Evolutionary conservation across 768 basidiomycete genomes (phyloP).

Genomic region (Astraeus odoratus): DNA sequence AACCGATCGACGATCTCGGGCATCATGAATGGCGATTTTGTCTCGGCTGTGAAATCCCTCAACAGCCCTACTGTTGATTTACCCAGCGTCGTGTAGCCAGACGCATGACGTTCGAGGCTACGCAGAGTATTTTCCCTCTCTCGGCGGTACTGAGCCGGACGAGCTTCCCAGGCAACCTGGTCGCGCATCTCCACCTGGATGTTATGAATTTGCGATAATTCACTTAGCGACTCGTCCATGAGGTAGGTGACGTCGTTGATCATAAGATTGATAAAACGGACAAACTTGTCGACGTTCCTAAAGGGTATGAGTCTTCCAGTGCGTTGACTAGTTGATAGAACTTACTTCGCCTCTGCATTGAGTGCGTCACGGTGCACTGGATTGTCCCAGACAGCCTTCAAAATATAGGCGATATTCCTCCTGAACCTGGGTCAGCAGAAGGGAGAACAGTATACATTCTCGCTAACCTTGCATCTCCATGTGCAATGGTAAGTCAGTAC

Average conservation of each 20-base stretch:
- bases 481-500: slow-evolving; percentile 1
- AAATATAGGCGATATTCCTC: slow-evolving; percentile 79
- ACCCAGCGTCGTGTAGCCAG: slow-evolving; percentile 81
- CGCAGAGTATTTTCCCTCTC: slow-evolving; percentile 78
- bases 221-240: slow-evolving; percentile 90
- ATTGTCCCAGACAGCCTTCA: slow-evolving; percentile 90
- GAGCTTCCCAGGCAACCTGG: slow-evolving; percentile 57
- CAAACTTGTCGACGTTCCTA: slow-evolving; percentile 88
- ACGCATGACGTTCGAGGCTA: slow-evolving; percentile 76
- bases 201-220: slow-evolving; percentile 81
- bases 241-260: slow-evolving; percentile 99
- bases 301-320: slow-evolving; percentile 4
- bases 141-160: slow-evolving; percentile 64
- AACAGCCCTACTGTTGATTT: slow-evolving; percentile 86
- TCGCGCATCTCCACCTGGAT: slow-evolving; percentile 85
- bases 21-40: slow-evolving; percentile 89
- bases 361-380: slow-evolving; percentile 83
- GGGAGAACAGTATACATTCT: background rate
- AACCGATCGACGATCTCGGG: slow-evolving; percentile 93
- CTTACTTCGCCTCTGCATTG: slow-evolving; percentile 69
- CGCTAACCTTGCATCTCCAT: slow-evolving; percentile 47
- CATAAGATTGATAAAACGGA: slow-evolving; percentile 94
- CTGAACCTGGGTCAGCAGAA: slow-evolving; percentile 32
- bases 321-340: slow-evolving; percentile 4
- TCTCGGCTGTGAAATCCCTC: slow-evolving; percentile 87